Evolutionary conservation across 257 asterid species (phyloP), one percentile per base, ranked within the genome.

Genomic region (Solanum clarkiae): DNA sequence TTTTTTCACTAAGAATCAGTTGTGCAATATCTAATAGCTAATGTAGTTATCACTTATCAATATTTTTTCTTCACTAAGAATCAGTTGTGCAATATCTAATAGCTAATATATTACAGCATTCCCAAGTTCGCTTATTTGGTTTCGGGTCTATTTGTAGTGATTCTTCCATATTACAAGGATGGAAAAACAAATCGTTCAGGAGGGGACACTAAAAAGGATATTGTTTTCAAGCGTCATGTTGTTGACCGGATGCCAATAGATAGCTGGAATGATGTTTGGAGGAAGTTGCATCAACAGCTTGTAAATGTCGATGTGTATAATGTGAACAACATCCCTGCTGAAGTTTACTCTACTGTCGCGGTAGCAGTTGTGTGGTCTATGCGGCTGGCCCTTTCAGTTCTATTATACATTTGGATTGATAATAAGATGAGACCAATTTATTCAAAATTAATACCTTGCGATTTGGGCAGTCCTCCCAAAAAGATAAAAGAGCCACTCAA

Each of bases 251-350:
- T 96, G 99, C 99, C 99, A 59, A 90, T 95, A 54, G 98, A 95
- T 89, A 90, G 98, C 91, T 96, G 99, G 99, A 95, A 92, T 91
- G 97, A 95, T 94, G 97, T 94, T 83, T 96, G 99, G 99, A 88
- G 91, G 80, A 95, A 95, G 94, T 90, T 96, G 90, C 98, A 96
- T 88, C 98, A 95, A 81, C 99, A 96, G 90, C 92, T 96, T 84
- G 97, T 95, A 72, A 92, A 96, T 88, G 98, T 96, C 69, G 98
- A 95, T 84, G 98, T 96, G 87, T 87, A 91, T 80, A 88, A 95
- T 89, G 95, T 59, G 84, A 95, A 96, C 84, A 89, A 90, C 3
- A 93, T 96, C 82, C 95, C 95, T 66, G 89, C 91, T 24, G 97
- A 96, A 92, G 91, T 94, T 69, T 95, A 96, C 90, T 93, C 98